Percentiles rank a stretch among this genome's conserved stretches.
These are phyloP conservation scores for Blastobotrys serpentis DNA, from an alignment of 1,139 yeast species.

Conservation along the genomic window DNA sequence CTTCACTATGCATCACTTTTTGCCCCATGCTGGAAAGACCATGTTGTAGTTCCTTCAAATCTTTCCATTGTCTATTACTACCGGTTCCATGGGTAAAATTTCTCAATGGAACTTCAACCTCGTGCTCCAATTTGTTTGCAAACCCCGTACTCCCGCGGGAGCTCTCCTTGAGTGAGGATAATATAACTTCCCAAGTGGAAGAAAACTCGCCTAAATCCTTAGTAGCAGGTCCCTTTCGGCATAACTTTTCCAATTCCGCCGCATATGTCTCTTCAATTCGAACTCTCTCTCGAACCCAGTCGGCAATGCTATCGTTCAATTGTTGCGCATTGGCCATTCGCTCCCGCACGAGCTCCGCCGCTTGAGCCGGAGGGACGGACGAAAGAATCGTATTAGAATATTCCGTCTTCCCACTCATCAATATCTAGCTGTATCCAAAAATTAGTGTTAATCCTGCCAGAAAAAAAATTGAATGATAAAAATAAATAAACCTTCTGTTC, in stretches of 20 bases:
- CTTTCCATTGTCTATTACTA: constrained; percentile 33
- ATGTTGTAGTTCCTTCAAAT: constrained; percentile 33
- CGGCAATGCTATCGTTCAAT: constrained; percentile 37
- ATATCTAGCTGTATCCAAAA: background rate
- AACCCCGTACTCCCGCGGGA: constrained; percentile 34
- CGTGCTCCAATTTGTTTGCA: constrained; percentile 35
- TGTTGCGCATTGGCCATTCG: constrained; percentile 34
- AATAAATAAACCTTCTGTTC: too few species aligned
- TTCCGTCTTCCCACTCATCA: constrained; percentile 21
- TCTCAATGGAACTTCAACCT: constrained; percentile 38
- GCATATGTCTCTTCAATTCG: constrained; percentile 39
- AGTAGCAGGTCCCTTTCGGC: constrained; percentile 26
- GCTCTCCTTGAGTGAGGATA: constrained; percentile 31
- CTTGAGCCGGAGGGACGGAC: constrained; percentile 33
- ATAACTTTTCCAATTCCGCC: constrained; percentile 37
- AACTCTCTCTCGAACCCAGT: constrained; percentile 41
- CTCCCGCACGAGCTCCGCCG: constrained; percentile 35
- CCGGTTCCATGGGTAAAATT: constrained; percentile 20
- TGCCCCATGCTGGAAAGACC: constrained; percentile 33
- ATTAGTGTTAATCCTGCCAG: background rate
- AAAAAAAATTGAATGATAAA: background rate
- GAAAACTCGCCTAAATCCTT: constrained; percentile 36
- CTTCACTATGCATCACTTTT: constrained; percentile 21
- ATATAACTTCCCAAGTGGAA: constrained; percentile 36
- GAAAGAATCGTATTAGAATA: constrained; percentile 37